These are phyloP conservation scores for Solanum virginianum DNA, from an alignment of 257 asterid species.

Conservation along the genomic window DNA sequence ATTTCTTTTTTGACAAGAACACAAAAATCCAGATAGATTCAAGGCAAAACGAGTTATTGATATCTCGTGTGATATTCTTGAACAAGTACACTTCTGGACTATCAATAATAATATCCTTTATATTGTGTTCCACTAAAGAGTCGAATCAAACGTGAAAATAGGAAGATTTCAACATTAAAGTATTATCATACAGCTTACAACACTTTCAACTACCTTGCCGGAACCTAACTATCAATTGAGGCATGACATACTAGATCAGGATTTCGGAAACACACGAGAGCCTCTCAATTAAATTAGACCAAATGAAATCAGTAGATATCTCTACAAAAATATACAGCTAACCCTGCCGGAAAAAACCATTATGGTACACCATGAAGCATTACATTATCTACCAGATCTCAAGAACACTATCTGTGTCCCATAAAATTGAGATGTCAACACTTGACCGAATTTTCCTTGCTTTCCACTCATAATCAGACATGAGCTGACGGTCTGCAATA, in stretches of 20 bases:
- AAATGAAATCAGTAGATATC: background rate
- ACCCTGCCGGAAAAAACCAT: background rate
- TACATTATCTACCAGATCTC: background rate
- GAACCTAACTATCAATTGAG: background rate
- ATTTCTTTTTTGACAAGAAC: no score
- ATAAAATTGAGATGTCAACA: background rate
- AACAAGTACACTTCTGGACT: background rate
- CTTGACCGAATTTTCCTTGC: background rate
- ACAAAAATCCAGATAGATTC: background rate
- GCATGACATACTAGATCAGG: background rate
- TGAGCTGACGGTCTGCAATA: background rate
- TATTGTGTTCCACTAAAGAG: background rate
- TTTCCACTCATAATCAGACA: background rate
- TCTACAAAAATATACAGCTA: conserved; percentile 4
- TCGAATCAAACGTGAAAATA: background rate
- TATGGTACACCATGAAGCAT: background rate
- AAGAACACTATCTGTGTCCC: background rate
- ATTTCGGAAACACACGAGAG: background rate
- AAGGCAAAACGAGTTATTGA: background rate
- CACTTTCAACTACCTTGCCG: background rate
- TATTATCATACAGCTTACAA: background rate
- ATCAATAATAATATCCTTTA: background rate
- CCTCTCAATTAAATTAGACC: background rate
- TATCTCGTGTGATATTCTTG: background rate
- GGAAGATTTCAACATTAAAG: background rate